Evolutionary conservation across 2,329 filamentous ascomycete genomes (phyloP), one percentile per base, ranked within the genome.

Genomic region (Botrytis cinerea): DNA sequence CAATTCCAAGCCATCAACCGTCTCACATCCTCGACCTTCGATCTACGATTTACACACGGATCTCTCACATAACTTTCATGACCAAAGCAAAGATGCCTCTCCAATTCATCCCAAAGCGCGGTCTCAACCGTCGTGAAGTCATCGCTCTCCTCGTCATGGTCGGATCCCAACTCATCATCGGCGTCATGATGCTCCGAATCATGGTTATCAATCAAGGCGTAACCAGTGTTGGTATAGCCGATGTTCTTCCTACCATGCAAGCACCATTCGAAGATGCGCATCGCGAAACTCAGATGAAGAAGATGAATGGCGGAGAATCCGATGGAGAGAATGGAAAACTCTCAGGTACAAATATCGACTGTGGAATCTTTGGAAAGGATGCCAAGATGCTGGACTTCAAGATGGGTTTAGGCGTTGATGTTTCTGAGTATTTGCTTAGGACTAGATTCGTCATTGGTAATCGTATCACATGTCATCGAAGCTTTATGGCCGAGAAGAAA

Each of bases 181-280:
- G 35, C 0, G 1, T 32, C 6, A 9, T 57, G 18, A 32, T 69
- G 66, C n/a, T 57, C 0, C 48, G 22, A 2, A 32, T 43, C 10
- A 59, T 69, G 66, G 16, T 57, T 2, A 7, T 6, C 3, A n/a
- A n/a, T 7, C 6, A 38, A 1, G 10, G 6, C 16, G 7, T 10
- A 0, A 28, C 2, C 12, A n/a, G 6, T 2, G 22, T 57, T 2
- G 38, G 25, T 0, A 4, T 69, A 2, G 5, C 38, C 1, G 18
- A 32, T 25, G 5, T 25, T 8, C 18, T 43, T 10, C 2, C n/a
- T 2, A 12, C 12, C 0, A 2, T 45, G 2, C 10, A 32, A 12
- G 1, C 5, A 0, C n/a, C 35, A 0, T 43, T 57, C 28, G 9
- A 2, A 2, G 16, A 9, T 4, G 51, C 16, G 18, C 25, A n/a